Base-by-base conservation (phyloP, 768 basidiomycete species). In the Coprinopsis marcescibilis region DNA sequence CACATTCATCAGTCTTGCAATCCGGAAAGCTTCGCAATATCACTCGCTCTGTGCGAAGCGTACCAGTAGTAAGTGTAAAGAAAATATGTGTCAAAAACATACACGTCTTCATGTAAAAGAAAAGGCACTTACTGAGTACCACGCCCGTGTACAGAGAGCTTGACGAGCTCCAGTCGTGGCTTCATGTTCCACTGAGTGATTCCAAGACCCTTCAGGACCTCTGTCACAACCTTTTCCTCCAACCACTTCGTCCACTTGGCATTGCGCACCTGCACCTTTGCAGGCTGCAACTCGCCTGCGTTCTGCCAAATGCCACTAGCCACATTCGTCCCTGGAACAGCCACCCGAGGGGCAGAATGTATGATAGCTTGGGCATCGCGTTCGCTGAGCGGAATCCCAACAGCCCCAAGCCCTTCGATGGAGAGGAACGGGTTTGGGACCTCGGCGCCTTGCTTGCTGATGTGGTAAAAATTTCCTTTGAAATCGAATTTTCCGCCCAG, bases 341-440 rank as follows among this genome's bases (percentile, higher is more conserved):
- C 34, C 8, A 25, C 45, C 26, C 38, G 45, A 2, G 33, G 21
- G 3, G 45, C 11, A n/a, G 11, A 21, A 4, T 36, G 29, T 8
- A 37, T 30, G 40, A 37, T 19, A 4, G 13, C 12, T 27, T 35
- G 36, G 12, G 41, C 40, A 3, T 39, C 46, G 6, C 26, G 2
- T 15, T 26, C 36, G 27, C 15, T 47, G 25, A 39, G 20, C 7
- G 46, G 46, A 10, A 47, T 20, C 14, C 46, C 46, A 14, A 47
- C 15, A 4, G 19, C 12, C 2, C 46, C 46, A 10, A 47, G 12
- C 10, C 46, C 46, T 13, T 39, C 25, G 26, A 47, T 40, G 23
- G 12, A 39, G 4, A 47, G 36, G n/a, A 24, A 37, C 7, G 46
- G 46, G 20, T 47, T 47, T 20, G 46, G 46, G 4, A 38, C 46